phyloP scores from a whole-genome alignment of 768 basidiomycete species.

The Podaxis carcinomalis region DNA sequence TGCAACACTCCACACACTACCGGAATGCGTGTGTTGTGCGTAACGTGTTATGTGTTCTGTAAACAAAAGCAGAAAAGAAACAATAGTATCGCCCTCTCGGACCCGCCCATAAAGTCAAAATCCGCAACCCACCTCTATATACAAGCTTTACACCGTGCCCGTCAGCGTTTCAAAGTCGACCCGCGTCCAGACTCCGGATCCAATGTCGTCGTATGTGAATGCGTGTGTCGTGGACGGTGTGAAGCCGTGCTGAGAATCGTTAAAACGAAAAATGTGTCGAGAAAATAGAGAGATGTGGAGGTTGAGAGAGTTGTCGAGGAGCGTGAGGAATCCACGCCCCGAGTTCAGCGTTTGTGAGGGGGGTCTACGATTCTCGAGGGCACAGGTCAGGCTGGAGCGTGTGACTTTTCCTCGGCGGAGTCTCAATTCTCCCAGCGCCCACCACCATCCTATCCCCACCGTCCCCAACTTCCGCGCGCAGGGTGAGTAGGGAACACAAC shows the following conservation, averaged over 20 bases:
- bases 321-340: neutral
- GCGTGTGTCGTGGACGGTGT: neutral
- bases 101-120: neutral
- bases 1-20: neutral
- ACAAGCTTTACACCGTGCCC: neutral
- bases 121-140: neutral
- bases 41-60: neutral
- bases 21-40: neutral
- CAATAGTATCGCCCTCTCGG: neutral
- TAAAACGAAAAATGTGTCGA: neutral
- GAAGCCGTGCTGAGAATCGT: neutral
- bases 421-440: slow-evolving; percentile 15
- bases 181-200: neutral
- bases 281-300: neutral
- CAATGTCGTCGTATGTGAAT: neutral
- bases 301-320: neutral
- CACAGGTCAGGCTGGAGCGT: slow-evolving; percentile 16
- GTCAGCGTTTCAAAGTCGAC: neutral
- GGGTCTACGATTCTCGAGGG: slow-evolving; percentile 2
- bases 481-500: neutral
- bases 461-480: neutral
- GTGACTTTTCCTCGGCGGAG: slow-evolving; percentile 18
- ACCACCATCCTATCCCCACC: slow-evolving; percentile 1
- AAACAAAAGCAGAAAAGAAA: neutral
- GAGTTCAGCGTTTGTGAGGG: slow-evolving; percentile 4